These are phyloP conservation scores for Collariella sp. DNA, from an alignment of 495 filamentous ascomycete species.

Conservation along the genomic window DNA sequence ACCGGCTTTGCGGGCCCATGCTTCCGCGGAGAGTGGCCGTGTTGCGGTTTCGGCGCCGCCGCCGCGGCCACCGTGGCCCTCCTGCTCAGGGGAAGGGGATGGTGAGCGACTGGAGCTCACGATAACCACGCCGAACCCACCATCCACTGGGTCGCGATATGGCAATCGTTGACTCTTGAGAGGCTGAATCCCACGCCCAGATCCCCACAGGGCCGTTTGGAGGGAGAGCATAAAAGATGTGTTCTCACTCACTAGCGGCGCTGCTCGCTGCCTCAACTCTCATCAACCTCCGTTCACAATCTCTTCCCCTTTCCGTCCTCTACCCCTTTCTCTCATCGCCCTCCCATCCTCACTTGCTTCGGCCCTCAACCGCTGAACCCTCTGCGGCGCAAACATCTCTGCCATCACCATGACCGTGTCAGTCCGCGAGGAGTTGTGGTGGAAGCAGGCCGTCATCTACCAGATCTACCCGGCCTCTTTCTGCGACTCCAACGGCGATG, in stretches of 20 bases:
- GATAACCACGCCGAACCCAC: no score
- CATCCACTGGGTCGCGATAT: no score
- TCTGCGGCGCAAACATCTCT: neutral
- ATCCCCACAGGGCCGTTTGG: neutral
- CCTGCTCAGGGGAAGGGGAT: no score
- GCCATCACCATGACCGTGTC: neutral
- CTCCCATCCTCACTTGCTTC: neutral
- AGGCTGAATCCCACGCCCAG: neutral
- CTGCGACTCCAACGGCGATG: constrained; percentile 60
- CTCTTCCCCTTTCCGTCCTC: neutral
- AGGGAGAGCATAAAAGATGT: neutral
- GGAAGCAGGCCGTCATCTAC: constrained; percentile 47
- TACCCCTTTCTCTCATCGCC: neutral
- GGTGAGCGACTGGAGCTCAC: no score
- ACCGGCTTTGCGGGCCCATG: no score
- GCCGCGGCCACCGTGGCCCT: no score
- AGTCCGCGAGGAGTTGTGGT: constrained; percentile 18
- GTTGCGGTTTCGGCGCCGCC: no score
- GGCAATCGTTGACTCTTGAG: neutral
- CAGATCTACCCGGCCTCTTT: constrained; percentile 65
- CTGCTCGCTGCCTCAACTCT: neutral
- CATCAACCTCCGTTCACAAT: neutral
- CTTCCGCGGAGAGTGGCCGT: no score
- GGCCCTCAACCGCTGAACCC: neutral
- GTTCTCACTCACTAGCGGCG: neutral